A percentile compares a stretch with the other conserved stretches of the same genome.
Evolutionary conservation across 1,139 yeast species (phyloP).

Genomic region (Diutina catenulata): DNA sequence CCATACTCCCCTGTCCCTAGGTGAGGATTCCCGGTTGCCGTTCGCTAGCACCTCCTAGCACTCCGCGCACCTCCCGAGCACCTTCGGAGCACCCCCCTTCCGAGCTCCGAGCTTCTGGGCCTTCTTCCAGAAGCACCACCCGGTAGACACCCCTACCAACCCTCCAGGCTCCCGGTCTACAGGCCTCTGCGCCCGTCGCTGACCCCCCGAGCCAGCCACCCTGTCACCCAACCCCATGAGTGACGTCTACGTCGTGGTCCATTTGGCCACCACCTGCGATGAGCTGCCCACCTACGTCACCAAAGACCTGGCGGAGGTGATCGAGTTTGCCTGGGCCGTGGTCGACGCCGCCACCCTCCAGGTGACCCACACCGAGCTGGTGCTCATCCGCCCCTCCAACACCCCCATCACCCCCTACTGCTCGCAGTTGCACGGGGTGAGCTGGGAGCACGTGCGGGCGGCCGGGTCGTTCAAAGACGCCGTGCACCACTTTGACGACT

Average conservation of each 20-base stretch:
- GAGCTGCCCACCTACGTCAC: conserved; percentile 48
- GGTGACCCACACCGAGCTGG: conserved; percentile 25
- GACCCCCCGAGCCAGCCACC: too few relatives aligned
- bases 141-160: too few relatives aligned
- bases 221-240: conserved; percentile 34
- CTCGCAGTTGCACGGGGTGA: conserved; percentile 36
- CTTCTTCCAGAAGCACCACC: too few relatives aligned
- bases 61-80: too few relatives aligned
- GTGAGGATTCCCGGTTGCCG: too few relatives aligned
- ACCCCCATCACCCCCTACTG: conserved; percentile 61
- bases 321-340: conserved; percentile 55
- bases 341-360: conserved; percentile 32
- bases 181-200: too few relatives aligned
- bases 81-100: too few relatives aligned
- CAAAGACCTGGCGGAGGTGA: conserved; percentile 53
- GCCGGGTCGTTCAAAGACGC: conserved; percentile 52
- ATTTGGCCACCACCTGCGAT: conserved; percentile 58
- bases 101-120: too few relatives aligned
- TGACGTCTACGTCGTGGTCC: conserved; percentile 52
- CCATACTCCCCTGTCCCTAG: too few relatives aligned
- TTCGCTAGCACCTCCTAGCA: too few relatives aligned
- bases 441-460: conserved; percentile 54
- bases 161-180: too few relatives aligned
- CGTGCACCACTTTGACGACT: conserved; percentile 37
- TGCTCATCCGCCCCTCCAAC: conserved; percentile 49